Evolutionary conservation across 768 basidiomycete species (phyloP), one percentile per base, ranked within the genome.

Genomic region (Lactarius trivialis): DNA sequence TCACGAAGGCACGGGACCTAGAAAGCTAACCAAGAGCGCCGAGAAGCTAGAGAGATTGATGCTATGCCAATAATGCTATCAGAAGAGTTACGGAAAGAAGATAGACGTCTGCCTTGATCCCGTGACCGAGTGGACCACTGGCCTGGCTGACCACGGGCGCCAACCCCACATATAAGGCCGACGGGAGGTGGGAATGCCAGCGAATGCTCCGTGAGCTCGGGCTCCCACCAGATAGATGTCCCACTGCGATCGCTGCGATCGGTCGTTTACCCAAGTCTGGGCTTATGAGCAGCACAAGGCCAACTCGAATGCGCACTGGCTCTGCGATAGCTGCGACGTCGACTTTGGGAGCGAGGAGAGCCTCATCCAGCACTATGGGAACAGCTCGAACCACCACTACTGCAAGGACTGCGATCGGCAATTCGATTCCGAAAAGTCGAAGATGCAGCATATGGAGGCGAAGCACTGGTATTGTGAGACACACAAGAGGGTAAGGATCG

Each of bases 401-500:
- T 55, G 60, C 17, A 43, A 14, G 21, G 53, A 50, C 3, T 60
- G 60, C 48, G 60, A 60, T 14, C 33, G 36, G 21, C 54, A 55
- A 21, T 55, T 60, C 30, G 19, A 5, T 36, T 33, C 26, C 12
- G 53, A 0, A 2, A 6, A 32, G 4, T 21, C 24, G 12, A 54
- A 26, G 52, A 26, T 43, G 12, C 60, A 55, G 19, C 60, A 60
- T 17, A 48, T 60, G 53, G 33, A 48, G 12, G 53, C 53, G 3
- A 43, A 48, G n/a, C 60, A 55, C n/a, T 54, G 60, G 60, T 55
- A 55, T 9, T 60, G 60, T 37, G 30, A 55, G 28, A 28, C 17
- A 24, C 59, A 60, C 17, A 26, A 48, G 1, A 34, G 32, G 53
- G 59, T 60, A 30, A 54, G 59, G 17, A 43, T 9, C 28, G 21